These are phyloP conservation scores for Sesbania bispinosa DNA, from an alignment of 306 rosid species.

Conservation along the genomic window DNA sequence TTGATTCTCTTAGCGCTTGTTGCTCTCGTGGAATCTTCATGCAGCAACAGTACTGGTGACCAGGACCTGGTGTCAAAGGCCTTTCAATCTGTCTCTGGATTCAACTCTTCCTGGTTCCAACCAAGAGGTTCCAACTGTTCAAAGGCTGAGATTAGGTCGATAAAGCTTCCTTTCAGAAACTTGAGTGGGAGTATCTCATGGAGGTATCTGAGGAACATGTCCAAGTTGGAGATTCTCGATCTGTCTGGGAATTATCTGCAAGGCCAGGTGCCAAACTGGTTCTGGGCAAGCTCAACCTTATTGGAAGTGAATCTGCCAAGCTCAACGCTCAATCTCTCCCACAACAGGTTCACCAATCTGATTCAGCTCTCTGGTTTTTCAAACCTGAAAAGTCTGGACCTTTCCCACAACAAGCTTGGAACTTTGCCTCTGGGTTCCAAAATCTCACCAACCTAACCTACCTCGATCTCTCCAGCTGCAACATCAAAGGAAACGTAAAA, in stretches of 20 bases:
- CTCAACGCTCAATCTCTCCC: conserved; percentile 70
- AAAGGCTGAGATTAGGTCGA: conserved; percentile 26
- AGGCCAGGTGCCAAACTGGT: conserved; percentile 68
- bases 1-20: conserved; percentile 40
- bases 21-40: conserved; percentile 42
- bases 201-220: conserved; percentile 57
- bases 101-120: conserved; percentile 50
- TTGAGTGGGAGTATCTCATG: conserved; percentile 68
- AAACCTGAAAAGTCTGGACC: conserved; percentile 52
- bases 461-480: conserved; percentile 68
- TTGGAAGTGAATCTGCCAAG: conserved; percentile 42
- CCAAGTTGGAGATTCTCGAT: conserved; percentile 49
- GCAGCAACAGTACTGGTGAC: conserved; percentile 54
- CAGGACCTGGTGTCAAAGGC: conserved; percentile 44
- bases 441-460: conserved; percentile 39
- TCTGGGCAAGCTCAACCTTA: conserved; percentile 49
- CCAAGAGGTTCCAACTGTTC: conserved; percentile 41
- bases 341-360: conserved; percentile 68
- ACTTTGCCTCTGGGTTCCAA: conserved; percentile 54
- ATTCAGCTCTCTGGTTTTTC: conserved; percentile 53
- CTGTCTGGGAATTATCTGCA: conserved; percentile 61
- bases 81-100: conserved; percentile 61
- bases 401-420: conserved; percentile 50
- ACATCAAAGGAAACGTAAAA: conserved; percentile 50
- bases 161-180: conserved; percentile 51